These are phyloP conservation scores for Polygonum aviculare DNA, from an alignment of 148 eudicot species.

Conservation along the genomic window DNA sequence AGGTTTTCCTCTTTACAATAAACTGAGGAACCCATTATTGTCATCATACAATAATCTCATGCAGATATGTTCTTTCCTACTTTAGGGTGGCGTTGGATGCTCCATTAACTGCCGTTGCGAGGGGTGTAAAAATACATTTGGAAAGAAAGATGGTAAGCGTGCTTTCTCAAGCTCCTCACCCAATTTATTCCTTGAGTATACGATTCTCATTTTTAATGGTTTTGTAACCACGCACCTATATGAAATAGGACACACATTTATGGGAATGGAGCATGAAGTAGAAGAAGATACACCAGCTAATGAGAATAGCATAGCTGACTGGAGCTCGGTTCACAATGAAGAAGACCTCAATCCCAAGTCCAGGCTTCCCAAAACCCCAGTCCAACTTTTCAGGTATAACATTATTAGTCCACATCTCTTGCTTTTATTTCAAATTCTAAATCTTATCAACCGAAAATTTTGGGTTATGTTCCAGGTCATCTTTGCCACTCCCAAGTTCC, in stretches of 20 bases:
- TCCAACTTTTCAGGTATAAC: constrained; percentile 38
- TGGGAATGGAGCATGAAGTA: constrained; percentile 49
- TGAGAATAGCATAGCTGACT: constrained; percentile 27
- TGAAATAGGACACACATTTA: constrained; percentile 27
- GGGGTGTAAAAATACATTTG: constrained; percentile 91
- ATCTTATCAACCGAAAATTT: not conserved
- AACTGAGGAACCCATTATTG: not conserved
- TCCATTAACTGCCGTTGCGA: constrained; percentile 94
- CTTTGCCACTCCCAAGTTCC: constrained; percentile 35
- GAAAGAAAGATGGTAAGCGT: constrained; percentile 81
- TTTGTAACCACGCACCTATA: not conserved
- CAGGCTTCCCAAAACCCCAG: constrained; percentile 54
- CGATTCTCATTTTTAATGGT: not conserved
- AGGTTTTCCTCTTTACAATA: constrained; percentile 36
- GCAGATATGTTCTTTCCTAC: constrained; percentile 17
- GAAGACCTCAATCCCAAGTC: constrained; percentile 36
- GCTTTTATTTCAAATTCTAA: not conserved
- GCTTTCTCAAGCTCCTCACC: not conserved
- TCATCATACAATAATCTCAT: not conserved
- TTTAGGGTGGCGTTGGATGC: constrained; percentile 97
- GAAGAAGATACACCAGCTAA: constrained; percentile 34
- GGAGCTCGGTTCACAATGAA: constrained; percentile 23
- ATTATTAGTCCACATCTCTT: not conserved
- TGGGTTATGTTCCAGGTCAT: constrained; percentile 28
- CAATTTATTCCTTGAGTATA: not conserved